Base-by-base conservation (phyloP, 2,329 filamentous ascomycete genomes). In the Westerdykella ornata region DNA sequence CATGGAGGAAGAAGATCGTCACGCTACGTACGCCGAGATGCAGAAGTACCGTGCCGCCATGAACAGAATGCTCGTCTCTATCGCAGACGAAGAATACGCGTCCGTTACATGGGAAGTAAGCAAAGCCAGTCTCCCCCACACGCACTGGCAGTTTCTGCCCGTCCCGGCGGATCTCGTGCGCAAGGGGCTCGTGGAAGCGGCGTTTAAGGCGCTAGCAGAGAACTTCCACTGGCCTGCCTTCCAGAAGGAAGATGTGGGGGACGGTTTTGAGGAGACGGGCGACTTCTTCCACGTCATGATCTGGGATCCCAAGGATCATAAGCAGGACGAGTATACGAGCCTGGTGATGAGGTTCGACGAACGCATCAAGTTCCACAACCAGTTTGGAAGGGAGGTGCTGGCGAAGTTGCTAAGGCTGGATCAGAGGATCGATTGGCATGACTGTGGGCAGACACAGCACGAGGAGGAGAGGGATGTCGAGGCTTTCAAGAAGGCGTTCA, bases 91-190 rank as follows among this genome's bases (percentile, higher is more conserved):
- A 47, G 76, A 76, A 48, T 78, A 96, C 1, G 92, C 90, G 13
- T 78, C 82, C 2, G 84, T 97, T 1, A 92, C 88, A 0, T 98
- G 88, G 81, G 92, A 97, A 68, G 89, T 98, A 55, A 90, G 82
- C 60, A 82, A 88, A 38, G 74, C 74, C 4, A 77, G 78, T 38
- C 88, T 92, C 41, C 81, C 97, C 42, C 92, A 98, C 62, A 76
- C 83, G 1, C 90, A 97, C 59, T 96, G 89, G 92, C 94, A 98
- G 66, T 84, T 94, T 52, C 70, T 97, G 20, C 88, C 92, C 1
- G 72, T 94, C 1, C 78, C 84, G 0, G 71, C 76, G 0, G 74
- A 84, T 8, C 70, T 87, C 34, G 76, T 95, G 38, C 70, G 68
- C 15, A 80, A 80, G 35, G 85, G 85, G 0, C 72, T 94, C 1